Conservation (phyloP, 2,329 filamentous ascomycete genomes). For the Thelonectria discophora region DNA sequence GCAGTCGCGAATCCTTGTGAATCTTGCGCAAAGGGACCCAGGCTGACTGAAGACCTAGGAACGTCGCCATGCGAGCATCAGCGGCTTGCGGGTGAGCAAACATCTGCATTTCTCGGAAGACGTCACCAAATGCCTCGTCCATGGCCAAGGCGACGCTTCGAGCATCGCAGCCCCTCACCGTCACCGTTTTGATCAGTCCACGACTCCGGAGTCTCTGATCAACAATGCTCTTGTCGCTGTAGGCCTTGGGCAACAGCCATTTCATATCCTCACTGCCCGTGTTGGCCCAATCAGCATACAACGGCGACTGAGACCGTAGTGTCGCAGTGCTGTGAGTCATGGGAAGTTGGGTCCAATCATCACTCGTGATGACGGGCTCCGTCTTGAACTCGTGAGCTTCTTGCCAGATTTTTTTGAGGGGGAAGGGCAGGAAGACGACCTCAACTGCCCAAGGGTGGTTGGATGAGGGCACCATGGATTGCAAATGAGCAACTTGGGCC, state of each 20-base stretch:
- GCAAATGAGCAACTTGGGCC: slow-evolving; percentile 63
- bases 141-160: slow-evolving; percentile 73
- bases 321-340: slow-evolving; percentile 56
- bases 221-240: slow-evolving; percentile 67
- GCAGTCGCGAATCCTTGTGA: slow-evolving; percentile 75
- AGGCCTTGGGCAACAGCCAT: slow-evolving; percentile 75
- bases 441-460: slow-evolving; percentile 77
- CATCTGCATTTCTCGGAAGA: slow-evolving; percentile 58
- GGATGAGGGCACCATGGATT: slow-evolving; percentile 69
- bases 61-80: slow-evolving; percentile 50
- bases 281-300: slow-evolving; percentile 56
- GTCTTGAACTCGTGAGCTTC: slow-evolving; percentile 58
- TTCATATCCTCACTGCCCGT: slow-evolving; percentile 57
- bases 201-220: slow-evolving; percentile 79
- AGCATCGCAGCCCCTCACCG: slow-evolving; percentile 70
- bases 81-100: slow-evolving; percentile 41
- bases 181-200: slow-evolving; percentile 72
- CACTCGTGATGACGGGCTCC: slow-evolving; percentile 49
- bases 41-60: slow-evolving; percentile 69
- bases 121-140: slow-evolving; percentile 66
- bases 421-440: slow-evolving; percentile 78
- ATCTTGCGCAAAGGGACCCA: slow-evolving; percentile 83
- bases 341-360: slow-evolving; percentile 66
- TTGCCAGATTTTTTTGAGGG: slow-evolving; percentile 65
- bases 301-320: slow-evolving; percentile 58